Conservation (phyloP, 345 rosid species). For the Pugionium dolabratum region DNA sequence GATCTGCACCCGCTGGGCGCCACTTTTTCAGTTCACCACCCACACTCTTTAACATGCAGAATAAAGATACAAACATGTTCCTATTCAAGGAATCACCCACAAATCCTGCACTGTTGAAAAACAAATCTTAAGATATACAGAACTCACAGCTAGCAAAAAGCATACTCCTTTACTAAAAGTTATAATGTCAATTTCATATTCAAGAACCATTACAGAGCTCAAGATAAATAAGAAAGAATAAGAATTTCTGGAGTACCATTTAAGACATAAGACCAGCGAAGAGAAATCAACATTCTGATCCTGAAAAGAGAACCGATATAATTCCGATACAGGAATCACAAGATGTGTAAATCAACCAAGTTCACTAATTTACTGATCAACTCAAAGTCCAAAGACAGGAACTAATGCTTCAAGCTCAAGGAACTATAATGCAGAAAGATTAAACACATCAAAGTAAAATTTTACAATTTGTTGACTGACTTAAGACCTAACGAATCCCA, state of each 20-base stretch:
- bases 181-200: background rate
- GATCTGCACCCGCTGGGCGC: constrained; percentile 93
- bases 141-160: background rate
- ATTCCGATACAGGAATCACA: constrained; percentile 7
- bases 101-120: constrained; percentile 74
- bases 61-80: constrained; percentile 91
- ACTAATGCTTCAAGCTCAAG: background rate
- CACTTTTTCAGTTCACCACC: constrained; percentile 74
- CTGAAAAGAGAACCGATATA: background rate
- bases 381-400: no score
- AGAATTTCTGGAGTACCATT: no score
- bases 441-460: no score
- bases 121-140: constrained; percentile 36
- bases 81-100: constrained; percentile 93
- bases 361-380: no score
- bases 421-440: no score
- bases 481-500: no score
- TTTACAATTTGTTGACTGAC: no score
- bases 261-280: background rate
- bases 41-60: constrained; percentile 67
- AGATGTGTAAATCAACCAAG: background rate
- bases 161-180: no score
- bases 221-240: background rate
- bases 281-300: background rate
- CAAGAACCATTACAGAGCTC: background rate